Percentiles rank a stretch among this genome's conserved stretches.
Conservation (phyloP, 2,329 filamentous ascomycete species). For the Verticillium isaacii region DNA sequence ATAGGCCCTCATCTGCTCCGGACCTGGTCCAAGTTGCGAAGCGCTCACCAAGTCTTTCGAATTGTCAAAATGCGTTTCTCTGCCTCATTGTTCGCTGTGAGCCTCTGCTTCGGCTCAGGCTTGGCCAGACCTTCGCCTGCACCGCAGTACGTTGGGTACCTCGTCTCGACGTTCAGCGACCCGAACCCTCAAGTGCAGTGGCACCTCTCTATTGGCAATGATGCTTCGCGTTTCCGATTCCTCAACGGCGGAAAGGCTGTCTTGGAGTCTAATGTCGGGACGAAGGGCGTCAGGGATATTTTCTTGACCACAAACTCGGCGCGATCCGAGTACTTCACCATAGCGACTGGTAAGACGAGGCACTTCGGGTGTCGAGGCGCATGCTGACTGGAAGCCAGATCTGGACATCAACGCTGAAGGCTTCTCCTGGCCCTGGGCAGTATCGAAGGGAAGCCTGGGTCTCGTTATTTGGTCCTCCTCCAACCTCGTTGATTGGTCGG, state of each 20-base stretch:
- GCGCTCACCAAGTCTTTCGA: background rate
- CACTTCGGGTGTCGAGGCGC: background rate
- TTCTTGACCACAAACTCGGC: constrained; percentile 26
- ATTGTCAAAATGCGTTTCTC: background rate
- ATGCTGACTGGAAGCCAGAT: constrained; percentile 14
- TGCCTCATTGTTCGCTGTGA: background rate
- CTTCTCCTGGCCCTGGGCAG: constrained; percentile 30
- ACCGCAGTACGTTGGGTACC: constrained; percentile 24
- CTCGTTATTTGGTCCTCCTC: constrained; percentile 31
- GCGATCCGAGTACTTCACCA: constrained; percentile 26
- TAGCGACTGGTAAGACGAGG: constrained; percentile 24
- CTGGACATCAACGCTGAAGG: constrained; percentile 27
- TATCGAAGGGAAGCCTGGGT: constrained; percentile 26
- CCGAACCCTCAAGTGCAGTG: constrained; percentile 24
- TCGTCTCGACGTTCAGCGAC: constrained; percentile 30
- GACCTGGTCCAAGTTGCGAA: background rate
- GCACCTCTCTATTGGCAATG: constrained; percentile 26
- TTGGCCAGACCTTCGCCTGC: background rate
- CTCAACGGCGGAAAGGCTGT: constrained; percentile 25
- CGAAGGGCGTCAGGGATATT: constrained; percentile 27
- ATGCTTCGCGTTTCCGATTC: constrained; percentile 23
- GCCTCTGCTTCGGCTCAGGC: background rate
- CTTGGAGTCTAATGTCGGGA: constrained; percentile 26
- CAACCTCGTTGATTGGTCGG: constrained; percentile 29
- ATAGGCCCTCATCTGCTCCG: background rate